Percentiles rank a stretch among this genome's conserved stretches.
Conservation (phyloP, 1,139 yeast species). For the Kluyveromyces marxianus region DNA sequence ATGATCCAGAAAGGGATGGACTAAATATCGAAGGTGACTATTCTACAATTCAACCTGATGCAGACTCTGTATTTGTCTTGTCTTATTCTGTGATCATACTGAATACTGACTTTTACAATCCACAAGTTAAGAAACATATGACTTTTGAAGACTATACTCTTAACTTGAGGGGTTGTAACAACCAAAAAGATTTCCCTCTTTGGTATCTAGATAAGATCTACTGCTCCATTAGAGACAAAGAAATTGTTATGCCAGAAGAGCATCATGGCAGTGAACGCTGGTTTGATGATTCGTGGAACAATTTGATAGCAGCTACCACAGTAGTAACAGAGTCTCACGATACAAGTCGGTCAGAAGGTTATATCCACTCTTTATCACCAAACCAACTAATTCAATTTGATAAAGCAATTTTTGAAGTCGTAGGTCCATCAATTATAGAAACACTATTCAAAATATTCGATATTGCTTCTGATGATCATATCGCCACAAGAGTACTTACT, state of each 20-base stretch:
- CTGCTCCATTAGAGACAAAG: constrained; percentile 71
- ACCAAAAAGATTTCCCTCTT: constrained; percentile 67
- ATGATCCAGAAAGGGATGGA: constrained; percentile 26
- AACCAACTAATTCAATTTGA: constrained; percentile 47
- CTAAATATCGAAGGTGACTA: constrained; percentile 35
- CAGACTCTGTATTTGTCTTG: constrained; percentile 64
- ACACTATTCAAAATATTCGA: constrained; percentile 72
- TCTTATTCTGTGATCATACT: constrained; percentile 72
- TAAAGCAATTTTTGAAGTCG: constrained; percentile 54
- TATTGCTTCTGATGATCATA: constrained; percentile 85
- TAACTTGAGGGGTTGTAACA: constrained; percentile 74
- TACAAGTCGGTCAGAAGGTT: constrained; percentile 13
- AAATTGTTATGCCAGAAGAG: constrained; percentile 96
- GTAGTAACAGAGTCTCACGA: constrained; percentile 28
- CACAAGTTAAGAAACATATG: constrained; percentile 82
- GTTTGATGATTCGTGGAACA: constrained; percentile 93
- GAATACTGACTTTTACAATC: constrained; percentile 73
- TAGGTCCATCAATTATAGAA: constrained; percentile 55
- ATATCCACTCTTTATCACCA: constrained; percentile 22
- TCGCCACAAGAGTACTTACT: constrained; percentile 78
- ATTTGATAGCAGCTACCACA: constrained; percentile 51
- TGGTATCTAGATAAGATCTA: constrained; percentile 82
- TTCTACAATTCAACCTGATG: constrained; percentile 51
- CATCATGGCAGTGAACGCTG: constrained; percentile 79
- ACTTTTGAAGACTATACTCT: constrained; percentile 71